Percentiles rank a stretch among this genome's conserved stretches.
Evolutionary conservation across 2,329 filamentous ascomycete species (phyloP).

Genomic region (Aspergillus sp.): DNA sequence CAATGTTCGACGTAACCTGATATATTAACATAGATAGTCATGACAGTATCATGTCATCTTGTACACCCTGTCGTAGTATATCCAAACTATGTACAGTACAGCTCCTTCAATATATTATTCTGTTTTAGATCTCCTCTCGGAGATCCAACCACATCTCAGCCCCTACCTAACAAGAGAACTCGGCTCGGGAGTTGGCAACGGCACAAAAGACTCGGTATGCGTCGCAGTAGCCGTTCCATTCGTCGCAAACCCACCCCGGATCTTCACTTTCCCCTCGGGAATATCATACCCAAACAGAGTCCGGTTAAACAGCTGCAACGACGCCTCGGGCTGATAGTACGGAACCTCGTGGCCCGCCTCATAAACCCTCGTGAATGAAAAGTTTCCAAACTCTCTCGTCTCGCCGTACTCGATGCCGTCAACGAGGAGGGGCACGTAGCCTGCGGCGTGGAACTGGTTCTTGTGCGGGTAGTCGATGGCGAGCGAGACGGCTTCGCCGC

Average conservation of each 20-base stretch:
- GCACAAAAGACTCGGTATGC: slow-evolving; percentile 49
- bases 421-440: slow-evolving; percentile 73
- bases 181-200: slow-evolving; percentile 34
- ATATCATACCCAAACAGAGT: slow-evolving; percentile 62
- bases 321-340: slow-evolving; percentile 61
- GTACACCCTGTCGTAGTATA: too few species aligned
- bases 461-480: slow-evolving; percentile 58
- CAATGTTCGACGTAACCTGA: too few species aligned
- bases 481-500: slow-evolving; percentile 75
- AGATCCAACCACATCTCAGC: background rate
- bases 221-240: slow-evolving; percentile 47
- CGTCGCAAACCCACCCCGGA: slow-evolving; percentile 44
- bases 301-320: slow-evolving; percentile 64
- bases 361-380: slow-evolving; percentile 70
- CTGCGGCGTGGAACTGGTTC: slow-evolving; percentile 65
- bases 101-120: background rate
- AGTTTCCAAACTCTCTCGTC: slow-evolving; percentile 77
- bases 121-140: too few species aligned
- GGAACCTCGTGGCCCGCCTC: slow-evolving; percentile 68
- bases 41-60: too few species aligned
- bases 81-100: background rate
- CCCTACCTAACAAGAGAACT: background rate
- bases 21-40: too few species aligned
- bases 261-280: slow-evolving; percentile 53
- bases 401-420: slow-evolving; percentile 69